Base-by-base conservation (phyloP, 192 early-diverging fungal genomes). In the Entrophospora sp. region DNA sequence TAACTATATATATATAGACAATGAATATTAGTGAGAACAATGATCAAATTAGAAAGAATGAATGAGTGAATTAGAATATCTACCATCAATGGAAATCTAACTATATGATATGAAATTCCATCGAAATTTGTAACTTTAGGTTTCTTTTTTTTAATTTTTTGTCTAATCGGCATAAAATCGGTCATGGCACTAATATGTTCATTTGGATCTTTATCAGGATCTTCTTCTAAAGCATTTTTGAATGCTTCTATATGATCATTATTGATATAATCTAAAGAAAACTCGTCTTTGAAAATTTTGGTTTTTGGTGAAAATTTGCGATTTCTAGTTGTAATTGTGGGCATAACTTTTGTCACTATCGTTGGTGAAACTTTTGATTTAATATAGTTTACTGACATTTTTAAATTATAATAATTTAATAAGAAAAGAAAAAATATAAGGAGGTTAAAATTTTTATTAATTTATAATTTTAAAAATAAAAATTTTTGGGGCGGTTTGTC, bases 71-170 rank as follows among this genome's bases (percentile, higher is more conserved):
- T 22, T 20, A 22, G 8, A 24, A 22, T 6, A 71, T 69, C 51
- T 73, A 84, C 79, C 52, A 84, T 78, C 7, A 84, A 63, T 13
- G 82, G 82, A 42, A 75, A 77, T 51, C 77, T 69, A 2, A 84
- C 52, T 7, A 84, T 44, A 28, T 76, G 76, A 56, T 81, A 78
- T 22, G 71, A 73, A 61, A 77, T 71, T 36, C 78, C 78, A 16
- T 73, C 72, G 31, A 70, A 72, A 6, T 31, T 35, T 20, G 20
- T 52, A 10, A 46, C 72, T 48, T 42, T 71, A 59, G 9, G 44
- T 43, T 60, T 20, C 34, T 71, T 70, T 36, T 56, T 72, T 24
- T 64, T 51, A 5, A 68, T 46, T 38, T 68, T 62, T 52, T 74
- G 70, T 20, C 71, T 72, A n/a, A 77, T 65, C 4, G 80, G 83